These are phyloP conservation scores for Murraya paniculata DNA, from an alignment of 345 rosid species.

Conservation along the genomic window DNA sequence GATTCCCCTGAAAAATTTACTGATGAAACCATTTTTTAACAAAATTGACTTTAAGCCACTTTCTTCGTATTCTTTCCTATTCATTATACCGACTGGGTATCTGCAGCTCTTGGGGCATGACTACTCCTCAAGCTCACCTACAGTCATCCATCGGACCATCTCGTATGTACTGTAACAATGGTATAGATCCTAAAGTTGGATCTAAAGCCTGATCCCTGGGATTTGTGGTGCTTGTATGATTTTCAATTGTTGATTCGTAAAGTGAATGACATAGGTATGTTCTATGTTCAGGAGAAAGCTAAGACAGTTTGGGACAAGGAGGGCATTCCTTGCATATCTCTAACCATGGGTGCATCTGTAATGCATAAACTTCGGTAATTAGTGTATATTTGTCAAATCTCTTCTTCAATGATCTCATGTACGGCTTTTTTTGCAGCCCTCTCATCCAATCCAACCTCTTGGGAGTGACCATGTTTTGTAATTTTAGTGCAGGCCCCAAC, in stretches of 20 bases:
- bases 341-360: constrained; percentile 68
- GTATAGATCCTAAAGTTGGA: not conserved
- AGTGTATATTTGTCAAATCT: not conserved
- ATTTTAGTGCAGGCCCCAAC: constrained; percentile 71
- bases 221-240: constrained; percentile 1
- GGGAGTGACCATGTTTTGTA: not conserved
- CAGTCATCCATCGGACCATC: not conserved
- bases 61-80: not conserved
- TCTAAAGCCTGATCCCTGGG: not conserved
- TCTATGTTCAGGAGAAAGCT: constrained; percentile 59
- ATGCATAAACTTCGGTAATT: constrained; percentile 94
- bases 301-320: constrained; percentile 71
- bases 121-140: not conserved
- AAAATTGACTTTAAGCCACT: not conserved
- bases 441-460: not conserved
- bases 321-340: constrained; percentile 73
- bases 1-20: not conserved
- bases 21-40: not conserved
- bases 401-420: not conserved
- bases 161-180: not conserved
- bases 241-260: not conserved
- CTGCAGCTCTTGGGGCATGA: not conserved
- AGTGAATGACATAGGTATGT: not conserved
- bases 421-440: not conserved
- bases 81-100: not conserved